A percentile compares a stretch with the other conserved stretches of the same genome.
phyloP scores from a whole-genome alignment of 2,329 filamentous ascomycete species.

The Aspergillus udagawae region DNA sequence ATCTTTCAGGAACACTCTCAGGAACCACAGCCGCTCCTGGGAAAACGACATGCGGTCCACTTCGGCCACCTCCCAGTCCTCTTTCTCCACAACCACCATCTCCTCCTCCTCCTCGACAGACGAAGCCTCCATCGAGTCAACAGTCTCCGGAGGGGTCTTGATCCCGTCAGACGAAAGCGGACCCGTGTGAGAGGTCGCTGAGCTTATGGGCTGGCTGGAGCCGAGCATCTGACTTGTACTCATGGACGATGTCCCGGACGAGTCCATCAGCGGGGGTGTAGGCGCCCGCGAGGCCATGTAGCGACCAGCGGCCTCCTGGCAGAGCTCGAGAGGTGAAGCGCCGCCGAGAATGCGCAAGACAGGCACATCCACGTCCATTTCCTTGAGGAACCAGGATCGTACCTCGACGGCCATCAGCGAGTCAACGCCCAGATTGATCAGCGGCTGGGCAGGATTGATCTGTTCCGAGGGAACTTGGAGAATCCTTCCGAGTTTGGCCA shows the following conservation, averaged over 20 bases:
- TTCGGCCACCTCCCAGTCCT: no score
- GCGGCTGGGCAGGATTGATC: not conserved
- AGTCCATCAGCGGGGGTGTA: not conserved
- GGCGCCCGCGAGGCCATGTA: not conserved
- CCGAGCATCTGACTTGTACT: not conserved
- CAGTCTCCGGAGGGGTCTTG: no score
- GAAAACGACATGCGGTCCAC: no score
- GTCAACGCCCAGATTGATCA: constrained; percentile 34
- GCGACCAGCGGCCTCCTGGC: constrained; percentile 4
- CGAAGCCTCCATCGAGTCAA: no score
- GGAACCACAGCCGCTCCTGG: no score
- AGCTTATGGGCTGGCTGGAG: no score
- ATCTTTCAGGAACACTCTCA: no score
- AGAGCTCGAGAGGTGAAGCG: constrained; percentile 21
- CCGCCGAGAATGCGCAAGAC: constrained; percentile 46
- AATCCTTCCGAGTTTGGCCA: not conserved
- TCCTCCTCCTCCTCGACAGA: no score
- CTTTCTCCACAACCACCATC: no score
- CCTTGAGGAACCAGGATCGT: constrained; percentile 49
- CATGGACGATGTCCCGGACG: no score
- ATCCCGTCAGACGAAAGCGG: no score
- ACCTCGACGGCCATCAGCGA: constrained; percentile 39
- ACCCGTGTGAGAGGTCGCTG: no score
- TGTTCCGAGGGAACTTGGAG: not conserved
- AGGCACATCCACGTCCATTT: constrained; percentile 43